Evolutionary conservation across 148 eudicot genomes (phyloP).

Genomic region (Camellia sinensis): DNA sequence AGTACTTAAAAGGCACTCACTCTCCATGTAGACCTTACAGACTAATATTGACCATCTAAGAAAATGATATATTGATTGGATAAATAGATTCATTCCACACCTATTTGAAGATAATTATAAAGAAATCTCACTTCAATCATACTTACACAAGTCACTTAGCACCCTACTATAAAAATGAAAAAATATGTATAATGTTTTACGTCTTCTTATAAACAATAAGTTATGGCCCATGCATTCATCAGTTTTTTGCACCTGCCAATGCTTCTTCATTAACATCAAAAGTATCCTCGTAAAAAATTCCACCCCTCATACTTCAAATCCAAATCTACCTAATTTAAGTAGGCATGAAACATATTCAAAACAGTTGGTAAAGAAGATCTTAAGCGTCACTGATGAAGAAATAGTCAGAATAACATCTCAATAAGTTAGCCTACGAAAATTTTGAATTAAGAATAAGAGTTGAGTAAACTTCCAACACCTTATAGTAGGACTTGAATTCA

Average conservation of each 20-base stretch:
- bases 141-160: neutral
- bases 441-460: neutral
- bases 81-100: neutral
- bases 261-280: neutral
- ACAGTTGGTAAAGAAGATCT: neutral
- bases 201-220: neutral
- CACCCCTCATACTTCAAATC: neutral
- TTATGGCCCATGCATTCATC: neutral
- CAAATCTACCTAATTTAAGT: neutral
- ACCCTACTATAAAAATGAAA: neutral
- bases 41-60: neutral
- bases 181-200: neutral
- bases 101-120: neutral
- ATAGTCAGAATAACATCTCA: neutral
- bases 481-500: neutral
- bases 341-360: neutral
- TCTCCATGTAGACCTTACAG: neutral
- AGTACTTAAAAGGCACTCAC: neutral
- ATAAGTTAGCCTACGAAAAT: neutral
- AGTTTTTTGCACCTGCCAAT: neutral
- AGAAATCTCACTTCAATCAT: neutral
- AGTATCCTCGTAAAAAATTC: neutral
- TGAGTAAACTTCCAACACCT: neutral
- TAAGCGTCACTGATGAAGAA: neutral
- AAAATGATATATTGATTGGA: neutral